Percentiles rank a stretch among this genome's conserved stretches.
These are phyloP conservation scores for Lagenidium sp. DNA, from an alignment of 352 stramenopile species.

Conservation along the genomic window DNA sequence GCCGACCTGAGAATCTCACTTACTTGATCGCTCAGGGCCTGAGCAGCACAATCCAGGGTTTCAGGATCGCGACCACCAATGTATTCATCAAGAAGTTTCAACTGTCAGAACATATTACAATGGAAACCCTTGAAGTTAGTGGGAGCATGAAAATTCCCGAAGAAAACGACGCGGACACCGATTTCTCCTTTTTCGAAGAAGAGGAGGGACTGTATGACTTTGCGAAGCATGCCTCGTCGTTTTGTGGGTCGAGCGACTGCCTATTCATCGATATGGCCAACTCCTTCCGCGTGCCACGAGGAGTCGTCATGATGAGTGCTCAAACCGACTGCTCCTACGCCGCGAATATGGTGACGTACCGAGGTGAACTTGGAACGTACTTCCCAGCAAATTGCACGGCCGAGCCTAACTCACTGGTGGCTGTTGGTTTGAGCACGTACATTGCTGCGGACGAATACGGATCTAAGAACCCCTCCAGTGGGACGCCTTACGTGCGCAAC, in stretches of 20 bases:
- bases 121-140: too few species aligned
- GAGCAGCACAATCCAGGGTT: background rate
- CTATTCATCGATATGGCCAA: conserved; percentile 26
- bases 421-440: conserved; percentile 33
- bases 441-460: conserved; percentile 29
- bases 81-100: background rate
- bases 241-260: conserved; percentile 25
- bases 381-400: conserved; percentile 20
- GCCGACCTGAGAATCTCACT: too few species aligned
- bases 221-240: conserved; percentile 15
- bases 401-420: conserved; percentile 15
- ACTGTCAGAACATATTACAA: too few species aligned
- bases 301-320: conserved; percentile 28
- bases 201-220: conserved; percentile 9
- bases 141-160: background rate
- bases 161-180: background rate
- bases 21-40: too few species aligned
- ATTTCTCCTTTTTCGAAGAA: background rate
- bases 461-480: conserved; percentile 3
- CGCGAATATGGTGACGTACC: conserved; percentile 19
- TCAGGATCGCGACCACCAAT: background rate
- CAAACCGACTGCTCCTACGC: conserved; percentile 23
- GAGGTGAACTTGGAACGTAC: conserved; percentile 27
- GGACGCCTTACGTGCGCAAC: conserved; percentile 20
- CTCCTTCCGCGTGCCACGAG: conserved; percentile 19